Percentiles rank a stretch among this genome's conserved stretches.
These are phyloP conservation scores for Penicillium sumatraense DNA, from an alignment of 2,329 filamentous ascomycete species.

Conservation along the genomic window DNA sequence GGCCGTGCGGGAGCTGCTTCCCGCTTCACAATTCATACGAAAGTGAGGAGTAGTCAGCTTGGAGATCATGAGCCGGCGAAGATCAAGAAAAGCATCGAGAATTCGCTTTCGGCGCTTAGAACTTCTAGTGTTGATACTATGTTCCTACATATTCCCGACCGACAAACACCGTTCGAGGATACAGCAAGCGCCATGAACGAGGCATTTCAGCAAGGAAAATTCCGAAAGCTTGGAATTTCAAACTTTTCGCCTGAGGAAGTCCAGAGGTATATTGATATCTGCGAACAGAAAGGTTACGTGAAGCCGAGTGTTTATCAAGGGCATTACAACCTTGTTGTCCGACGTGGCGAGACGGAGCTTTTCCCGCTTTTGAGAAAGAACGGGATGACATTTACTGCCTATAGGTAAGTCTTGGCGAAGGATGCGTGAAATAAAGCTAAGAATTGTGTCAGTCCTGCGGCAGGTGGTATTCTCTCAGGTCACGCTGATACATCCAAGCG, in stretches of 20 bases:
- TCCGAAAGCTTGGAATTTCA: conserved; percentile 42
- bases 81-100: not conserved
- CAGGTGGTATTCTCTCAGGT: not conserved
- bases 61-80: not conserved
- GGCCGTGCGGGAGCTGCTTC: not conserved
- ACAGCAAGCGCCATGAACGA: not conserved
- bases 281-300: conserved; percentile 38
- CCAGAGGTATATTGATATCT: conserved; percentile 36
- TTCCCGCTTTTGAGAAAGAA: conserved; percentile 43
- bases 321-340: conserved; percentile 44
- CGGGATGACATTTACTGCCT: conserved; percentile 8
- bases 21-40: not conserved
- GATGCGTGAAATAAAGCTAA: too few relatives aligned
- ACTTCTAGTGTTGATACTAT: not conserved
- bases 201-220: not conserved
- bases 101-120: not conserved
- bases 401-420: not conserved
- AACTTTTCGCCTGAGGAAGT: conserved; percentile 40
- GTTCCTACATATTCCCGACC: not conserved
- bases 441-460: not conserved
- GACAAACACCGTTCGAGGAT: not conserved
- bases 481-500: not conserved
- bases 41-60: not conserved
- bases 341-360: conserved; percentile 40
- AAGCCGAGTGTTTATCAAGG: conserved; percentile 49